Percentiles rank a stretch among this genome's conserved stretches.
Conservation (phyloP, 352 stramenopile species). For the Blastocystis sp. region DNA sequence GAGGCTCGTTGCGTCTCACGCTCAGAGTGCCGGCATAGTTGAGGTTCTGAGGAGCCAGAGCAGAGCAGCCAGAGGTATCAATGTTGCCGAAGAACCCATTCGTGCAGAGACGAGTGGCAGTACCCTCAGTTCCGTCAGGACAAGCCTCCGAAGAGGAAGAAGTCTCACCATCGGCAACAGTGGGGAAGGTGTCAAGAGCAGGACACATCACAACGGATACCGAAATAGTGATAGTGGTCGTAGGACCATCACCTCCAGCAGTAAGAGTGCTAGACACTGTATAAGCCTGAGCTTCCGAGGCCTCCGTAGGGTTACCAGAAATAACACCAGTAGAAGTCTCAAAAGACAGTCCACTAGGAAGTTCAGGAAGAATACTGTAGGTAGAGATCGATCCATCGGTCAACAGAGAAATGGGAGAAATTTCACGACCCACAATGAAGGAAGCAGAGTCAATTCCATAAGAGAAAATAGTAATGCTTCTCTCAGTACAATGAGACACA, state of each 20-base stretch:
- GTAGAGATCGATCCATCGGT: neutral
- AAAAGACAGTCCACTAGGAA: conserved; percentile 8
- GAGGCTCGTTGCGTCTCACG: neutral
- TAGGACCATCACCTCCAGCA: neutral
- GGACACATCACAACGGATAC: neutral
- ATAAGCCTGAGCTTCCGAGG: neutral
- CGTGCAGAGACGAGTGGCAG: neutral
- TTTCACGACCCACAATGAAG: neutral
- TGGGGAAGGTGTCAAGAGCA: neutral
- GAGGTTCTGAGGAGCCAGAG: neutral
- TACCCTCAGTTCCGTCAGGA: neutral
- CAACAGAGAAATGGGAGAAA: neutral
- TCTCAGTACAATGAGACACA: neutral
- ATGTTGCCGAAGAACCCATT: neutral
- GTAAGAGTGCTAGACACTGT: neutral
- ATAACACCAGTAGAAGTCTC: neutral
- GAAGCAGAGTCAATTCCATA: neutral
- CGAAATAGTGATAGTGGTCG: neutral
- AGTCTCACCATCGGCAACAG: neutral
- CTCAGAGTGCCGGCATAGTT: neutral
- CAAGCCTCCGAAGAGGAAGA: neutral
- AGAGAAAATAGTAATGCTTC: conserved; percentile 1
- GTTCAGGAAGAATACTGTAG: neutral
- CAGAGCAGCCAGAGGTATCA: neutral
- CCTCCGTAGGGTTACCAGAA: neutral